Evolutionary conservation across 1,139 yeast genomes (phyloP).

Genomic region (Suhomyces panamericanus): DNA sequence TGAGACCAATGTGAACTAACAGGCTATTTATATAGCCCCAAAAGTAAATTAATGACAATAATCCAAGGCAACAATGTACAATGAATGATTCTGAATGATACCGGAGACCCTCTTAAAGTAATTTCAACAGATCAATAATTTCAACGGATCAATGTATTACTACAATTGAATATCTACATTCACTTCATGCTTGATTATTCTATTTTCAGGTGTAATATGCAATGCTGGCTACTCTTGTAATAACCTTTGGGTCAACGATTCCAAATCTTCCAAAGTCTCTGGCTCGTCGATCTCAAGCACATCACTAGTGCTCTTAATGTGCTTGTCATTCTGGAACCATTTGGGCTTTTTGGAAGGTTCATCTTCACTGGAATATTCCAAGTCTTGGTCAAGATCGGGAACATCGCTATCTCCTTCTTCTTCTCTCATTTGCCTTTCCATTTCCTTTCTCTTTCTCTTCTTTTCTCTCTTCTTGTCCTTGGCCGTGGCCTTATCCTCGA

Average conservation of each 20-base stretch:
- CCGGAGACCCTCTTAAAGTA: too few relatives aligned
- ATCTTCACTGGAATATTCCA: slow-evolving; percentile 43
- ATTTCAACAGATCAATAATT: too few relatives aligned
- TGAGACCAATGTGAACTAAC: too few relatives aligned
- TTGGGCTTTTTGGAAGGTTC: slow-evolving; percentile 57
- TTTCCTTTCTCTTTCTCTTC: slow-evolving; percentile 85
- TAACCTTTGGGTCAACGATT: slow-evolving; percentile 80
- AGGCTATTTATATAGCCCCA: too few relatives aligned
- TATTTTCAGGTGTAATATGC: not conserved
- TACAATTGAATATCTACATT: too few relatives aligned
- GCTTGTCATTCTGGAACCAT: slow-evolving; percentile 54
- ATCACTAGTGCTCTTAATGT: slow-evolving; percentile 25
- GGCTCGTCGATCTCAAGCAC: slow-evolving; percentile 83
- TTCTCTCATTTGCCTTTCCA: slow-evolving; percentile 53
- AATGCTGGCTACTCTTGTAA: slow-evolving; percentile 15
- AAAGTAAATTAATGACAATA: too few relatives aligned
- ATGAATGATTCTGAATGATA: too few relatives aligned
- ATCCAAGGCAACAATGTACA: too few relatives aligned
- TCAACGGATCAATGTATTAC: too few relatives aligned
- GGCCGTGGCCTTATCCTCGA: slow-evolving; percentile 78
- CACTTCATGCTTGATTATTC: not conserved
- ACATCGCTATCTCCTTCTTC: slow-evolving; percentile 41
- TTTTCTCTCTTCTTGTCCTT: slow-evolving; percentile 81
- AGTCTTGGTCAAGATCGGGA: slow-evolving; percentile 46
- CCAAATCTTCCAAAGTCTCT: slow-evolving; percentile 88